phyloP scores from a whole-genome alignment of 2,329 filamentous ascomycete species.

The Lachnellula subtilissima region DNA sequence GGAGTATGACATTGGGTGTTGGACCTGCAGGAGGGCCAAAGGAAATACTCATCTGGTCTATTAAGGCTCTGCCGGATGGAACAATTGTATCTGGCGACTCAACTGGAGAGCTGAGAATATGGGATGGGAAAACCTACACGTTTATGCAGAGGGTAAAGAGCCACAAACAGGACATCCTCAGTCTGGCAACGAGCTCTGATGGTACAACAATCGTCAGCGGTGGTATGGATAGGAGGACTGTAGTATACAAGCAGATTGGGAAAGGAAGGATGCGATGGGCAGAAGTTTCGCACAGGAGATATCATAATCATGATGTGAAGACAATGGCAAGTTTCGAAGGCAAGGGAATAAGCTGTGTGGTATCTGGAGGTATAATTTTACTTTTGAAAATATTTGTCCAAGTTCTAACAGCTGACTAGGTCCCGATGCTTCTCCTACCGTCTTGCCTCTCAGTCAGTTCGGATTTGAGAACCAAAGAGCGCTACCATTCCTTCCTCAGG shows the following conservation, averaged over 20 bases:
- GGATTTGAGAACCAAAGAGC: conserved; percentile 76
- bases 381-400: neutral
- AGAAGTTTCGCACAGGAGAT: conserved; percentile 78
- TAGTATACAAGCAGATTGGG: conserved; percentile 67
- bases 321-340: conserved; percentile 87
- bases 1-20: conserved; percentile 80
- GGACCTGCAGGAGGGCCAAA: conserved; percentile 72
- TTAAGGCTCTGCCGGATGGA: conserved; percentile 80
- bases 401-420: conserved; percentile 48
- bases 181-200: conserved; percentile 75
- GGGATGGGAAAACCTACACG: conserved; percentile 89
- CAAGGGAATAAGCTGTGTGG: conserved; percentile 74
- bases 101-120: conserved; percentile 87
- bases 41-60: conserved; percentile 87
- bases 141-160: conserved; percentile 79
- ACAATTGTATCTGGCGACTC: conserved; percentile 95
- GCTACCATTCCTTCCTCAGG: conserved; percentile 79
- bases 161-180: conserved; percentile 86
- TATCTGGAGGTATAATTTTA: conserved; percentile 71
- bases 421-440: conserved; percentile 76
- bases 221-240: conserved; percentile 85
- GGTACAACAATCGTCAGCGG: conserved; percentile 81
- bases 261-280: conserved; percentile 67
- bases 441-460: conserved; percentile 73
- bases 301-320: conserved; percentile 94